These are phyloP conservation scores for Beauveria caledonica DNA, from an alignment of 2,329 filamentous ascomycete genomes.

Conservation along the genomic window DNA sequence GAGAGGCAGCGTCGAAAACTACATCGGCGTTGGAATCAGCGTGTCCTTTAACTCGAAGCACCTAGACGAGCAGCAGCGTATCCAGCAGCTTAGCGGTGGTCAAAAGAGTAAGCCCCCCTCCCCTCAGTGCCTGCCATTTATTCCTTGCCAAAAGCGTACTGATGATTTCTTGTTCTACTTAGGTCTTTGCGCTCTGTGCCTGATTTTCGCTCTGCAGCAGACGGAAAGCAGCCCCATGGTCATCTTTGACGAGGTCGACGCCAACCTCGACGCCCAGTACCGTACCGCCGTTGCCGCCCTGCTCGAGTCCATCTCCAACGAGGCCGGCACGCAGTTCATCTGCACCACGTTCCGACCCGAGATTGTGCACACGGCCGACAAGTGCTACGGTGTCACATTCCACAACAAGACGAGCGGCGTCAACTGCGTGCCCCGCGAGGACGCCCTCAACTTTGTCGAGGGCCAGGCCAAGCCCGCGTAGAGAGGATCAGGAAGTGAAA, in stretches of 20 bases:
- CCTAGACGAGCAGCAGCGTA: constrained; percentile 89
- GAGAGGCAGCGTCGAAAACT: constrained; percentile 77
- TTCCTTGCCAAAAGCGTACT: constrained; percentile 12
- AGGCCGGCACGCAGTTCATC: constrained; percentile 74
- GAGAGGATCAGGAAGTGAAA: not conserved
- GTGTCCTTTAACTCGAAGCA: constrained; percentile 99
- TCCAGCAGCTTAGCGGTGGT: constrained; percentile 92
- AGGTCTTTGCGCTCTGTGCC: constrained; percentile 91
- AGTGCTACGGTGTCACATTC: constrained; percentile 95
- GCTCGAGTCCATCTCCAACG: constrained; percentile 66
- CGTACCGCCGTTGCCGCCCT: constrained; percentile 89
- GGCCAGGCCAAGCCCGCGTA: constrained; percentile 50
- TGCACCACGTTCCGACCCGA: constrained; percentile 98
- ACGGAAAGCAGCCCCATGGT: constrained; percentile 98
- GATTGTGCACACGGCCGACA: constrained; percentile 90
- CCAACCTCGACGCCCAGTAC: constrained; percentile 96
- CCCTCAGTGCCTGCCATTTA: not conserved
- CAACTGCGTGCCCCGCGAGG: constrained; percentile 78
- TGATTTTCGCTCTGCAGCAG: constrained; percentile 98
- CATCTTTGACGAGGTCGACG: constrained; percentile 98
- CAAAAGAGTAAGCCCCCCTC: constrained; percentile 73
- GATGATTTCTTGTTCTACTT: constrained; percentile 12
- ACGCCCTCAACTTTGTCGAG: constrained; percentile 89
- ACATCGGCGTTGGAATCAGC: constrained; percentile 90
- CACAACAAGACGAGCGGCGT: constrained; percentile 91